Evolutionary conservation across 805 yeast species (phyloP).

Genomic region (Candida odintsovae): DNA sequence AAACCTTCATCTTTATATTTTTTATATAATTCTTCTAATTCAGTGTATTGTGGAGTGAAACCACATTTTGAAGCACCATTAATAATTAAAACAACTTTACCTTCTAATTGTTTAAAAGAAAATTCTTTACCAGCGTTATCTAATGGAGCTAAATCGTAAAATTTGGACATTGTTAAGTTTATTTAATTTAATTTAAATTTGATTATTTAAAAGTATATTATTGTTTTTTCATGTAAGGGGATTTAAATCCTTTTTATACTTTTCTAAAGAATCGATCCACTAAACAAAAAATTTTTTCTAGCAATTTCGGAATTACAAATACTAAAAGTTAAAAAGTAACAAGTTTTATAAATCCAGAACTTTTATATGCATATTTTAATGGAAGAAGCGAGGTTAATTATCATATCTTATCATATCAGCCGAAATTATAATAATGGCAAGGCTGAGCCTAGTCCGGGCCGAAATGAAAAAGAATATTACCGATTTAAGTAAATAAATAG

Average conservation of each 20-base stretch:
- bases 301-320: neutral
- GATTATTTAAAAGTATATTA: too few relatives aligned
- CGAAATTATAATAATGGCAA: too few relatives aligned
- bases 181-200: too few relatives aligned
- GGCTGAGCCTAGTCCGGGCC: too few relatives aligned
- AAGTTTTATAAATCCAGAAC: too few relatives aligned
- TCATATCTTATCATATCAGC: too few relatives aligned
- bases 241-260: neutral
- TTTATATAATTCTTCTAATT: conserved; percentile 62
- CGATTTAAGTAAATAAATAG: too few relatives aligned
- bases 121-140: conserved; percentile 56
- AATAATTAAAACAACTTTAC: conserved; percentile 77
- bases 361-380: too few relatives aligned
- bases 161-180: conserved; percentile 38
- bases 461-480: too few relatives aligned
- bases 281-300: neutral
- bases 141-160: conserved; percentile 63
- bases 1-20: conserved; percentile 64
- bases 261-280: too few relatives aligned
- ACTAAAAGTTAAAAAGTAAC: too few relatives aligned
- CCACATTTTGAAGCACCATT: conserved; percentile 89
- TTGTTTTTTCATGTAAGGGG: neutral
- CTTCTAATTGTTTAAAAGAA: conserved; percentile 57
- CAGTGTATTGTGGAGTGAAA: conserved; percentile 74
- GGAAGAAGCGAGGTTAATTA: too few relatives aligned